These are phyloP conservation scores for Myxozyma monticola DNA, from an alignment of 805 yeast species.

Conservation along the genomic window DNA sequence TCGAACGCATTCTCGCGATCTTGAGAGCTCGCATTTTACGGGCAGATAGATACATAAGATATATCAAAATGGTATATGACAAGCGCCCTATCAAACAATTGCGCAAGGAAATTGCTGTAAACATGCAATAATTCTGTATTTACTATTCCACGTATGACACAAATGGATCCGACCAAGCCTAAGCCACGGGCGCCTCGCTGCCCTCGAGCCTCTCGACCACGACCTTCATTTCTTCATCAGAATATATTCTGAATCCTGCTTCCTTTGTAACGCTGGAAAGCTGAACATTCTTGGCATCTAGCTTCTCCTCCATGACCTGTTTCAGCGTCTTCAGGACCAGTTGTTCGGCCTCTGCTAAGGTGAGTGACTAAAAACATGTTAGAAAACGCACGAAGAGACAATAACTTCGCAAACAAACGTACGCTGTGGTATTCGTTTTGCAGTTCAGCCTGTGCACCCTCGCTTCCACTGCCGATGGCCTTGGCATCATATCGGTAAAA, in stretches of 20 bases:
- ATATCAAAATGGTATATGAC: no score
- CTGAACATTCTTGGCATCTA: constrained; percentile 93
- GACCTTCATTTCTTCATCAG: constrained; percentile 76
- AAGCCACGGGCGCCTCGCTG: constrained; percentile 14
- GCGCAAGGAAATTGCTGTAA: no score
- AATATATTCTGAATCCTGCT: constrained; percentile 81
- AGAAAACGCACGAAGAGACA: not conserved
- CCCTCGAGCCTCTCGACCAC: constrained; percentile 64
- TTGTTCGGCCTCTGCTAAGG: constrained; percentile 89
- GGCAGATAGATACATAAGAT: no score
- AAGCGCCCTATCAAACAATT: no score
- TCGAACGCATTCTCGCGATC: no score
- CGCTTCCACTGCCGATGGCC: constrained; percentile 98
- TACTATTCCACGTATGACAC: no score
- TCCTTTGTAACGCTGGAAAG: constrained; percentile 87
- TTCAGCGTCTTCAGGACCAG: constrained; percentile 84
- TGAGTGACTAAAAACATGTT: constrained; percentile 54
- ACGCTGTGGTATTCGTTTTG: constrained; percentile 90
- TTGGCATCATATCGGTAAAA: constrained; percentile 97
- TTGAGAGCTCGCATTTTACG: no score
- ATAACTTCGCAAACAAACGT: constrained; percentile 2
- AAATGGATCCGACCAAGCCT: no score
- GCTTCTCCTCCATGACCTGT: constrained; percentile 98
- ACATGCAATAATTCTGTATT: no score
- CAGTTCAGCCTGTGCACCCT: constrained; percentile 97